Base-by-base conservation (phyloP, 2,329 filamentous ascomycete species). In the Diplodia scrobiculata region DNA sequence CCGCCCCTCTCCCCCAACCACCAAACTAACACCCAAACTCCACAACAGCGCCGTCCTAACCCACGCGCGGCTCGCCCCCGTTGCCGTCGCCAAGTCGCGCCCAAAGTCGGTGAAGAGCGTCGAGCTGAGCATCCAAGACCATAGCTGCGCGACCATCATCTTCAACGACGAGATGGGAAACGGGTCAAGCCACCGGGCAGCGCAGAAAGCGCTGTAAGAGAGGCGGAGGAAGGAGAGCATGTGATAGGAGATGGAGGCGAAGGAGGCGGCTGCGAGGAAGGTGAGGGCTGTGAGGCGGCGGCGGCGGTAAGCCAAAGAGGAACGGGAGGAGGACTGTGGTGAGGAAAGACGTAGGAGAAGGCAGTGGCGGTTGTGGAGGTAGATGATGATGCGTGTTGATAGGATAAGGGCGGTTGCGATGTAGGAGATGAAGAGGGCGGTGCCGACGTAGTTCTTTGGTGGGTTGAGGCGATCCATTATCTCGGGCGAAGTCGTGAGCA, bases 171-270 rank as follows among this genome's bases (percentile, higher is more conserved):
- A 7, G 9, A 3, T 17, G 52, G 6, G 52, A 29, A 25, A 25
- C 1, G 25, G 25, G 25, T 25, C 25, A 4, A 25, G 25, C 25
- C 25, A 3, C 3, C 25, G 25, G 25, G 25, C 25, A 9, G 10
- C 29, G 52, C 53, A 55, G 34, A 55, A 55, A 1, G 53, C 5
- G 32, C 19, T 29, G n/a, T 72, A 73, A 2, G 73, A 73, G 2
- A 58, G 63, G 14, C 74, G 67, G 3, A 76, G 68, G 55, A 76
- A 76, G 41, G 68, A 70, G 17, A 73, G 70, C 74, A 77, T 76
- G 55, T 75, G 68, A 52, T 71, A 75, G 0, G 73, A 73, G 0
- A 76, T 63, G 1, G 69, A 70, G 3, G 69, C 68, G 63, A 77
- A 76, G 63, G 71, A 73, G 32, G 74, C 59, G 0, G 70, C 68